Evolutionary conservation across 2,329 filamentous ascomycete genomes (phyloP), one percentile per base, ranked within the genome.

Genomic region (Penicillium sp.): DNA sequence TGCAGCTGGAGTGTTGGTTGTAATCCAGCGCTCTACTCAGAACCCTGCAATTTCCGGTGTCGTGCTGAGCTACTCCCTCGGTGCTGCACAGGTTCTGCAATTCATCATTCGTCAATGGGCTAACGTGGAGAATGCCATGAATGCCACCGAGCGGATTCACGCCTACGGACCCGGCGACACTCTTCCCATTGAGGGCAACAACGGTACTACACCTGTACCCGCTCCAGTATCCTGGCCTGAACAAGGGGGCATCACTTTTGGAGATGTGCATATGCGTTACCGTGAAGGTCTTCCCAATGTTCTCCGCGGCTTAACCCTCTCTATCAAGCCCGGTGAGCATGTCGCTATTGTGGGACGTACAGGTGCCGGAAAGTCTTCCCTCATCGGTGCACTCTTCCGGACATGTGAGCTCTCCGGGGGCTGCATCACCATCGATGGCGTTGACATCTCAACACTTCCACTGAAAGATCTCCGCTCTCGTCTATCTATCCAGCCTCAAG

Each of bases 401-500:
- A 62, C 67, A 11, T 55, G 70, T 4, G 63, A 69, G 27, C 59
- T 64, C 3, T 54, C 61, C 16, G 39, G 52, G 3, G 69, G 70
- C 1, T 55, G 53, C 0, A 66, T 72, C n/a, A 35, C 54, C 5
- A 69, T 72, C 19, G 68, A 71, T 31, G 69, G 67, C 1, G 43
- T 69, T 16, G 62, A 70, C 47, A 90, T 92, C 53, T 87, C 63
- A 0, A 59, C 57, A 13, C 50, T 69, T 46, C 63, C 57, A 10
- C 62, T 66, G 0, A 57, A 88, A 53, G 85, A 88, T 52, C 78
- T 93, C 5, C 83, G 90, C 25, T 87, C 85, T 14, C 39, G 50
- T 13, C 75, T 93, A 1, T 88, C 89, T 48, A 93, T 93, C 64
- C 93, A 93, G 52, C 90, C 91, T 2, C 88, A 92, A 75, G 90